A percentile compares a stretch with the other conserved stretches of the same genome.
Evolutionary conservation across 2,329 filamentous ascomycete genomes (phyloP).

Genomic region (Talaromyces sp.): DNA sequence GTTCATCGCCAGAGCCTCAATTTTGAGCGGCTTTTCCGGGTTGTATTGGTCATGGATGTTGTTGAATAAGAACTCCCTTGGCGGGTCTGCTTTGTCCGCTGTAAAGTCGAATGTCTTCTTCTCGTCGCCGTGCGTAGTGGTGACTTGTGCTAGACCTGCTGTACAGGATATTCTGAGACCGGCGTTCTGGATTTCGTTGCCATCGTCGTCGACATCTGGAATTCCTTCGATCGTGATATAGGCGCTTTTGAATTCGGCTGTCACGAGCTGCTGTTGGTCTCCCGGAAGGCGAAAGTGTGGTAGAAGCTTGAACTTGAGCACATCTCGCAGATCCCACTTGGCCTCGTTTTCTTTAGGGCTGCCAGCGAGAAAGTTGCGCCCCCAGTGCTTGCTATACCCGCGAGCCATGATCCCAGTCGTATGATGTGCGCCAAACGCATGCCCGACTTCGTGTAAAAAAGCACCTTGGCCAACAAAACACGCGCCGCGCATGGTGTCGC

Average conservation of each 20-base stretch:
- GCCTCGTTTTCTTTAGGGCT: slow-evolving; percentile 21
- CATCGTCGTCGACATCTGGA: not conserved
- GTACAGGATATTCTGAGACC: not conserved
- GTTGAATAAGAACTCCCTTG: not conserved
- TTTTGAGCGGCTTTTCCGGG: slow-evolving; percentile 20
- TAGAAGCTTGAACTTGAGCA: slow-evolving; percentile 13
- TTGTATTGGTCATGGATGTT: slow-evolving; percentile 18
- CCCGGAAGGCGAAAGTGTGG: slow-evolving; percentile 20
- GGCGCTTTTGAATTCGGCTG: slow-evolving; percentile 12
- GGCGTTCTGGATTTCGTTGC: not conserved
- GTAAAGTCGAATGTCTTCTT: slow-evolving; percentile 10
- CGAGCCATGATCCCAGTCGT: slow-evolving; percentile 30
- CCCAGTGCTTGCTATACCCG: slow-evolving; percentile 40
- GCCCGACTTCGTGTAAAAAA: slow-evolving; percentile 32
- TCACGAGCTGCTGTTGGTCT: slow-evolving; percentile 13
- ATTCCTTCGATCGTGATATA: not conserved
- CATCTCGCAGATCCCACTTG: slow-evolving; percentile 28
- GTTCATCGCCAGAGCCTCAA: slow-evolving; percentile 36
- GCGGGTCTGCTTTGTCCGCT: not conserved
- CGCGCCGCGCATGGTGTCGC: slow-evolving; percentile 39
- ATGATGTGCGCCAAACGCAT: slow-evolving; percentile 30
- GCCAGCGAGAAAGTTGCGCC: slow-evolving; percentile 35
- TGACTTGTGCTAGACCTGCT: not conserved
- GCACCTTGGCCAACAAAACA: slow-evolving; percentile 38
- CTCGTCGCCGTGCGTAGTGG: slow-evolving; percentile 9